These are phyloP conservation scores for Ambrosiella cleistominuta DNA, from an alignment of 2,329 filamentous ascomycete species.

Conservation along the genomic window DNA sequence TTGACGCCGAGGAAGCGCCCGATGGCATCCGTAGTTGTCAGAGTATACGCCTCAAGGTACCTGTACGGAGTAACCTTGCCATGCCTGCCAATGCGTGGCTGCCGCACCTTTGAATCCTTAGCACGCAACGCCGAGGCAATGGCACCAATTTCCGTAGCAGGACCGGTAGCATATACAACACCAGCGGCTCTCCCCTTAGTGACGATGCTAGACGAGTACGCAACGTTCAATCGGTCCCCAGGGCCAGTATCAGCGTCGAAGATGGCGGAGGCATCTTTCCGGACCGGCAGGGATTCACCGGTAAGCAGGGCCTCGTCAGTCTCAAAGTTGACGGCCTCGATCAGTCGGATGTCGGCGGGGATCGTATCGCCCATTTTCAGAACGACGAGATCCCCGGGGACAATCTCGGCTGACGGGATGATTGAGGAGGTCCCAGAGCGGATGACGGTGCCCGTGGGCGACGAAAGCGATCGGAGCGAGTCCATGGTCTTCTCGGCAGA, in stretches of 20 bases:
- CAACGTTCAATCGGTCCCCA: conserved; percentile 39
- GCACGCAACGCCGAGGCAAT: conserved; percentile 34
- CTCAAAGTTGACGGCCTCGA: conserved; percentile 43
- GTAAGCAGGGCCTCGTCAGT: conserved; percentile 46
- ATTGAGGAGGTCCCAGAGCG: conserved; percentile 21
- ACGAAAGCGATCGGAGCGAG: conserved; percentile 21
- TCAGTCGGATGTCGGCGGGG: conserved; percentile 36
- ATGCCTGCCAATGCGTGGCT: conserved; percentile 33
- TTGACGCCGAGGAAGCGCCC: conserved; percentile 49
- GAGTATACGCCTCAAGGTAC: conserved; percentile 28
- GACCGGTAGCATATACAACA: conserved; percentile 41
- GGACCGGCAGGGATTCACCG: conserved; percentile 39
- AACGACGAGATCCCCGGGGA: conserved; percentile 36
- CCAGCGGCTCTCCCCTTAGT: conserved; percentile 41
- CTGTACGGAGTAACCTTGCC: conserved; percentile 35
- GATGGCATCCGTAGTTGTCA: conserved; percentile 39
- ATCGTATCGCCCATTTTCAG: conserved; percentile 36
- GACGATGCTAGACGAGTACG: conserved; percentile 37
- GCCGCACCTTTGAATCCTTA: conserved; percentile 33
- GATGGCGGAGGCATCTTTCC: conserved; percentile 28
- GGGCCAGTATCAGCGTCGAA: conserved; percentile 21
- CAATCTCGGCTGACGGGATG: conserved; percentile 23
- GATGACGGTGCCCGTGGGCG: conserved; percentile 23
- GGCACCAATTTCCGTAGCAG: conserved; percentile 40
- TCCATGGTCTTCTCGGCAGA: conserved; percentile 26